Conservation (phyloP, 495 filamentous ascomycete genomes). For the Neurospora sp. region DNA sequence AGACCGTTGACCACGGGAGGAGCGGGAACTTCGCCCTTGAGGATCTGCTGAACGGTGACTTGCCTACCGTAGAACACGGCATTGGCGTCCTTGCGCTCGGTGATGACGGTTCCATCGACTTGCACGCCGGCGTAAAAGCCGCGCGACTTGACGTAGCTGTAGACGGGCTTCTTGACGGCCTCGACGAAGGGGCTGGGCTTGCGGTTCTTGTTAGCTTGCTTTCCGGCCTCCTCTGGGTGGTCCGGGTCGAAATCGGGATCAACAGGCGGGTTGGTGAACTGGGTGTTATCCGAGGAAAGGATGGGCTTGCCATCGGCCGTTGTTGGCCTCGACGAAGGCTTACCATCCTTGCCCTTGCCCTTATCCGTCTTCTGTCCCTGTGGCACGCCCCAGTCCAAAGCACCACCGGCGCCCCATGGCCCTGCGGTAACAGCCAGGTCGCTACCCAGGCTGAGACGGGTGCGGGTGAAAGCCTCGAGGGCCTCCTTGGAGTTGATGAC, state of each 20-base stretch:
- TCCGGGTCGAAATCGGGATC: neutral
- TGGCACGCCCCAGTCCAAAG: slow-evolving; percentile 43
- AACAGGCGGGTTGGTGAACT: slow-evolving; percentile 5
- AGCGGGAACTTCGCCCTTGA: slow-evolving; percentile 49
- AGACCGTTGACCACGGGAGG: slow-evolving; percentile 12
- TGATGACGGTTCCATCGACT: slow-evolving; percentile 67
- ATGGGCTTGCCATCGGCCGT: neutral
- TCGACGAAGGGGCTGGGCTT: slow-evolving; percentile 20
- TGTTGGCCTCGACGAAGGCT: neutral
- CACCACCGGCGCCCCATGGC: slow-evolving; percentile 59
- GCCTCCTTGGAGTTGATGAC: slow-evolving; percentile 70
- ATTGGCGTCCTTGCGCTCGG: slow-evolving; percentile 74
- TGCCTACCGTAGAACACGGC: slow-evolving; percentile 61
- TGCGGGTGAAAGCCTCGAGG: slow-evolving; percentile 59
- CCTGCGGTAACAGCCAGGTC: slow-evolving; percentile 68
- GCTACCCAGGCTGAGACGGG: slow-evolving; percentile 63
- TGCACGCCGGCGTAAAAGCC: slow-evolving; percentile 71
- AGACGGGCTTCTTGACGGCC: slow-evolving; percentile 45
- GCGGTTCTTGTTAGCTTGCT: slow-evolving; percentile 1
- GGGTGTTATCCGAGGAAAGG: slow-evolving; percentile 11
- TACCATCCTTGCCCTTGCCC: slow-evolving; percentile 4
- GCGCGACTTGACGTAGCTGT: slow-evolving; percentile 73
- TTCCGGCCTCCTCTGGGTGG: neutral
- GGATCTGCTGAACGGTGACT: slow-evolving; percentile 53
- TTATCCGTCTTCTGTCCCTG: slow-evolving; percentile 6